Evolutionary conservation across 257 asterid species (phyloP).

Genomic region (Solanum piurae): DNA sequence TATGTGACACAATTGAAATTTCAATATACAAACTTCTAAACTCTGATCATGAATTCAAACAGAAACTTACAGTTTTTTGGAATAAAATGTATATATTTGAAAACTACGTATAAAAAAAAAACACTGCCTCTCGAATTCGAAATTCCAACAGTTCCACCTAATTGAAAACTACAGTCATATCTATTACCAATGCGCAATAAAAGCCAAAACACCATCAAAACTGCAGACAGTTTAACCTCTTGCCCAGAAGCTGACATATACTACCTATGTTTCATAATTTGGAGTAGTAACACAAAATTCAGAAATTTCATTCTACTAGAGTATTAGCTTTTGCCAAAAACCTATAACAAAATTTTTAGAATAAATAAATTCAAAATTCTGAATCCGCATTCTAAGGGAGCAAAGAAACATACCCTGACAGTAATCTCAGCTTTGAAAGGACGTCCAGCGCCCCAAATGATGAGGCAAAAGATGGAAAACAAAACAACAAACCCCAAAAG

Average conservation of each 20-base stretch:
- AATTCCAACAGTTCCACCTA: background rate
- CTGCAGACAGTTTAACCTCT: background rate
- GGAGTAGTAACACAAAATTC: background rate
- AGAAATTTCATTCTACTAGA: background rate
- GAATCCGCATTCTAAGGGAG: background rate
- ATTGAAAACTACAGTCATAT: background rate
- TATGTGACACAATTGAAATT: background rate
- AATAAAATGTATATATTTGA: background rate
- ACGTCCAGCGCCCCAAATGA: constrained; percentile 91
- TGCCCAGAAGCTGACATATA: background rate
- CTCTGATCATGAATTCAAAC: background rate
- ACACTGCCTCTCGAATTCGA: background rate
- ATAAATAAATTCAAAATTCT: background rate
- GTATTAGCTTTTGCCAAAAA: background rate
- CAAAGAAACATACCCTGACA: constrained; percentile 45
- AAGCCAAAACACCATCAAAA: background rate
- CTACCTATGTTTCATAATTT: background rate
- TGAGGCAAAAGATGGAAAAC: constrained; percentile 74
- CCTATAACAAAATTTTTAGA: background rate
- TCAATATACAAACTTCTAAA: background rate
- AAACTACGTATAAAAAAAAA: background rate
- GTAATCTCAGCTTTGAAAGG: constrained; percentile 51
- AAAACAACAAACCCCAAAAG: constrained; percentile 52
- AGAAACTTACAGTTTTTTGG: background rate
- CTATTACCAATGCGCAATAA: background rate